Evolutionary conservation across 1,139 yeast species (phyloP).

Genomic region (Scheffersomyces illinoinensis): DNA sequence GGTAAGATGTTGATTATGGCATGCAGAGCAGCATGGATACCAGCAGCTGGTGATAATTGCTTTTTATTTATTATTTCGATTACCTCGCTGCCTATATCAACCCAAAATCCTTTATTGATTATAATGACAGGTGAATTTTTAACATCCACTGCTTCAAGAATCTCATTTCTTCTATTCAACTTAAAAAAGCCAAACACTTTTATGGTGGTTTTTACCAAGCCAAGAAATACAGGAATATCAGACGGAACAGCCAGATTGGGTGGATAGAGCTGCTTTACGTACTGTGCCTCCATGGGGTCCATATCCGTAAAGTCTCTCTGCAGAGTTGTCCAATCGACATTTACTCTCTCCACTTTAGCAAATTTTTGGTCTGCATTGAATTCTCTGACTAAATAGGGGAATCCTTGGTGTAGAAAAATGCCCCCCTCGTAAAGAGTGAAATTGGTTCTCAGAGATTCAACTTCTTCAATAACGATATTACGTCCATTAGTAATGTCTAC

Average conservation of each 20-base stretch:
- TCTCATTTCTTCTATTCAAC: conserved; percentile 70
- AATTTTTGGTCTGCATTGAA: conserved; percentile 71
- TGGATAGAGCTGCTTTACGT: conserved; percentile 52
- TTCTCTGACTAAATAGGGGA: conserved; percentile 81
- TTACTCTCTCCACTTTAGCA: conserved; percentile 84
- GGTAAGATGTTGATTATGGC: conserved; percentile 80
- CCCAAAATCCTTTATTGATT: conserved; percentile 84
- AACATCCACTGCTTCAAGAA: conserved; percentile 90
- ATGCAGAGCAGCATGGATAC: conserved; percentile 97
- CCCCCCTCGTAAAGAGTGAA: conserved; percentile 96
- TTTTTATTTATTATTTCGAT: conserved; percentile 60
- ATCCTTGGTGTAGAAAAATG: conserved; percentile 90
- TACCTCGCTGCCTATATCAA: conserved; percentile 71
- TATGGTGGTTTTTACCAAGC: conserved; percentile 68
- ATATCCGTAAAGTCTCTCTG: conserved; percentile 93
- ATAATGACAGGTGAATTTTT: conserved; percentile 79
- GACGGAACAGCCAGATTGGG: conserved; percentile 18
- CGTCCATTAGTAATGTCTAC: conserved; percentile 81
- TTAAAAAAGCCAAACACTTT: conserved; percentile 92
- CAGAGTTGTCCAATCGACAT: conserved; percentile 89
- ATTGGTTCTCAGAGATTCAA: conserved; percentile 87
- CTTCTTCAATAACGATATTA: conserved; percentile 78
- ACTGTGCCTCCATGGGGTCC: conserved; percentile 78
- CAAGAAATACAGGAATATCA: conserved; percentile 74
- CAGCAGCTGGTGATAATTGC: conserved; percentile 73